A percentile compares a stretch with the other conserved stretches of the same genome.
Evolutionary conservation across 1,284 basidiomycete species (phyloP).

Genomic region (Cryptococcus sp.): DNA sequence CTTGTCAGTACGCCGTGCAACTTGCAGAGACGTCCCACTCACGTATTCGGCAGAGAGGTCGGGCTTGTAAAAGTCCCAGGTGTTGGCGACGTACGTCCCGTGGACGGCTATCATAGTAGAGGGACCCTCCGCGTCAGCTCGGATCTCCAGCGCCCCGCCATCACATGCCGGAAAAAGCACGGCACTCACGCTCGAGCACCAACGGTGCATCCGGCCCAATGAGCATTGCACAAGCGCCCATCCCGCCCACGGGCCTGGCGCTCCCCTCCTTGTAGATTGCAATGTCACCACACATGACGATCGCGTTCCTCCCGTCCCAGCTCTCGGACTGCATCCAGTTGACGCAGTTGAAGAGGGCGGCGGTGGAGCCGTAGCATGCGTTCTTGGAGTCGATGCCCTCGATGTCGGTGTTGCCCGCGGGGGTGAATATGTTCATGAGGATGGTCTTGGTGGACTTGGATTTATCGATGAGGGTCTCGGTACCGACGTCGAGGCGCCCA

Average conservation of each 20-base stretch:
- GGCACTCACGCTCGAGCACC: conserved; percentile 82
- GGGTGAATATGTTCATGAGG: conserved; percentile 95
- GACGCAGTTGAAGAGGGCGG: conserved; percentile 94
- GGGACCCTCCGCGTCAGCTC: neutral
- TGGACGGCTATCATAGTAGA: conserved; percentile 83
- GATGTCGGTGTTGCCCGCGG: conserved; percentile 90
- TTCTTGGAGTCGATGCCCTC: conserved; percentile 99
- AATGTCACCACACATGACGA: conserved; percentile 96
- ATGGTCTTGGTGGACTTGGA: conserved; percentile 98
- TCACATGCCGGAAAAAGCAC: too few species aligned
- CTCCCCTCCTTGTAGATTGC: conserved; percentile 96
- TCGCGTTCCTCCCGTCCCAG: conserved; percentile 98
- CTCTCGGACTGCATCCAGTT: conserved; percentile 95
- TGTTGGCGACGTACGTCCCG: conserved; percentile 96
- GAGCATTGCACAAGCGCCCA: conserved; percentile 89
- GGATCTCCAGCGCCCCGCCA: too few species aligned
- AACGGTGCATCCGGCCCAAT: conserved; percentile 95
- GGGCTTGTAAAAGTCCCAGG: conserved; percentile 98
- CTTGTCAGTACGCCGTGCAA: neutral
- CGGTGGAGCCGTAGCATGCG: conserved; percentile 98
- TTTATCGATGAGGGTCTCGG: conserved; percentile 99
- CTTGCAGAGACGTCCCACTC: conserved; percentile 2
- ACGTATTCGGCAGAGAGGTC: conserved; percentile 60
- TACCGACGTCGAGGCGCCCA: conserved; percentile 95
- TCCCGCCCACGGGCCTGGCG: conserved; percentile 94